Evolutionary conservation across 2,329 filamentous ascomycete genomes (phyloP), one percentile per base, ranked within the genome.

Genomic region (Neonectria faginata): DNA sequence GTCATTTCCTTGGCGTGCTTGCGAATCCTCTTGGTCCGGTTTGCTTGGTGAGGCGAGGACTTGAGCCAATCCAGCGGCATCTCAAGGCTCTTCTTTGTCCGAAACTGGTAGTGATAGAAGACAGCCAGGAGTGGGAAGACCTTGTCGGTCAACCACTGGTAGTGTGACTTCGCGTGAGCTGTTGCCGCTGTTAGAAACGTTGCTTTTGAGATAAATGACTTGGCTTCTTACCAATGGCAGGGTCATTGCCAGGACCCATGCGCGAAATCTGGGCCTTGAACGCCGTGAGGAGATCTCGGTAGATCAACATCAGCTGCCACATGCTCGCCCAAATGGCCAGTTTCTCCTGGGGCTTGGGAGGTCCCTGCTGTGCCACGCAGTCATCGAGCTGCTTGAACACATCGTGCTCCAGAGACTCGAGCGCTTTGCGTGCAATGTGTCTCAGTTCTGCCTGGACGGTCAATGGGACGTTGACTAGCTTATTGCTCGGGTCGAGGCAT

Each of bases 221-320:
- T 16, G 29, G 11, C 3, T 33, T 60, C 73, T 59, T 69, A 76
- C 74, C 62, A 11, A 70, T 70, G 31, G 70, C 66, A 22, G 70
- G 65, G 29, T 74, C 73, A 25, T 70, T 70, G 20, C 57, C 67
- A 11, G 70, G 65, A 18, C 58, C 57, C 22, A 68, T 66, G 54
- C 68, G 69, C 48, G 65, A 64, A 60, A 79, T 70, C 61, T 74
- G 73, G 25, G 60, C 62, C 57, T 77, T 75, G 64, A 76, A 77
- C 9, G 73, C 72, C 18, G 68, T 63, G 60, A 78, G 73, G 51
- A 84, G 73, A 57, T 84, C 81, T 22, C 80, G 79, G 65, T 85
- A 85, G 69, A 84, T 80, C 44, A 85, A 76, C 47, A 85, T 81
- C 60, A 85, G 72, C 65, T 84, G 81, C 83, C 84, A 85, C 72